phyloP scores from a whole-genome alignment of 768 basidiomycete species.

The Termitomyces eurrhizus region DNA sequence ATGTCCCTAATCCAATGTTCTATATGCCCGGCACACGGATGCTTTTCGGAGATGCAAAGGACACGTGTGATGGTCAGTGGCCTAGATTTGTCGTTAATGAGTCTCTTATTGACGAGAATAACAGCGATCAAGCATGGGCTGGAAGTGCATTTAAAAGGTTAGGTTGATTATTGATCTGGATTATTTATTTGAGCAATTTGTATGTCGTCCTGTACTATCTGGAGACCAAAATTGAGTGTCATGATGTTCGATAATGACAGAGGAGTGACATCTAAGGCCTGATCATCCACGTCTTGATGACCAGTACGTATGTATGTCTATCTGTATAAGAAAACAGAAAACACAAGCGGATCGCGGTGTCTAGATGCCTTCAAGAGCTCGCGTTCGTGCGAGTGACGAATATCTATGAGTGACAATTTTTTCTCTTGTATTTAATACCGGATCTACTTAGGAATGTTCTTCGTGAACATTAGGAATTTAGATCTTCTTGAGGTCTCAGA shows the following conservation, averaged over 20 bases:
- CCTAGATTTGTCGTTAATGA: neutral
- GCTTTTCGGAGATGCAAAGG: constrained; percentile 91
- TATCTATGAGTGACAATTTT: too few relatives aligned
- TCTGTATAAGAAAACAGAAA: neutral
- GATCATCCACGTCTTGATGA: neutral
- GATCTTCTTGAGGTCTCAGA: neutral
- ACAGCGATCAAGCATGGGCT: constrained; percentile 17
- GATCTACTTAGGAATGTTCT: neutral
- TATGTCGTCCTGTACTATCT: neutral
- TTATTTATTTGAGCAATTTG: neutral
- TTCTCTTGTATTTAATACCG: neutral
- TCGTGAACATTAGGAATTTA: neutral
- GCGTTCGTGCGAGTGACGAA: neutral
- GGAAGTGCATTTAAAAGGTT: constrained; percentile 14
- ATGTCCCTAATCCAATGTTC: constrained; percentile 93
- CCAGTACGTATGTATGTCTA: neutral
- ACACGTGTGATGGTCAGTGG: constrained; percentile 75
- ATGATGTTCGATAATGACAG: neutral
- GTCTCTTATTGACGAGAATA: neutral
- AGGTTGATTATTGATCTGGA: neutral
- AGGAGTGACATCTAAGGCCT: neutral
- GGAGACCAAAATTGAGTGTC: neutral
- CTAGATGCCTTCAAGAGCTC: neutral
- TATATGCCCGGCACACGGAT: constrained; percentile 89
- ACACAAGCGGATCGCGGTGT: neutral